Percentiles rank a stretch among this genome's conserved stretches.
Conservation (phyloP, 495 filamentous ascomycete genomes). For the Chaetomium cochliodes region DNA sequence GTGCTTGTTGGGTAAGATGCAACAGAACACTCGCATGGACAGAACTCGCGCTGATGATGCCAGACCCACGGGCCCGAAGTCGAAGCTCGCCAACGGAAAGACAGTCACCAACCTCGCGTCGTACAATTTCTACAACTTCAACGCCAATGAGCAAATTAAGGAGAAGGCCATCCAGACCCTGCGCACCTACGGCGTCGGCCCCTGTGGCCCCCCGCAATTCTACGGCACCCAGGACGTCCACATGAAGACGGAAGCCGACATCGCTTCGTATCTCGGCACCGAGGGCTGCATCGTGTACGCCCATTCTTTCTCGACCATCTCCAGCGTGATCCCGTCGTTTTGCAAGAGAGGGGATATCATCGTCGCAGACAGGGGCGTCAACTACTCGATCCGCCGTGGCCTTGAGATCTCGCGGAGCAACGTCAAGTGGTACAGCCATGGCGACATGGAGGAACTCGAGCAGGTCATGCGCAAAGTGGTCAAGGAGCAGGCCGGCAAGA, state of each 20-base stretch:
- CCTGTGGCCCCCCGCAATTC: conserved; percentile 94
- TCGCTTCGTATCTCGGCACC: conserved; percentile 82
- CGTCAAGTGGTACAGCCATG: conserved; percentile 92
- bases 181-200: conserved; percentile 91
- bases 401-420: conserved; percentile 88
- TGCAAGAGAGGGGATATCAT: conserved; percentile 97
- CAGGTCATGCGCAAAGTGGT: conserved; percentile 78
- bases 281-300: conserved; percentile 90
- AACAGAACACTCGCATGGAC: background rate
- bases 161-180: conserved; percentile 92
- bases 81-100: conserved; percentile 83
- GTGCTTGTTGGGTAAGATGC: conserved; percentile 75
- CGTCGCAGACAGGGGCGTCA: conserved; percentile 92
- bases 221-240: conserved; percentile 99
- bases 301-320: conserved; percentile 92
- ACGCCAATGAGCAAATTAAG: conserved; percentile 84
- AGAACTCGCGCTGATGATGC: background rate
- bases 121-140: conserved; percentile 96
- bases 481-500: conserved; percentile 83
- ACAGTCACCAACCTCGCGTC: conserved; percentile 90
- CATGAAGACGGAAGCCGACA: conserved; percentile 92
- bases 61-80: conserved; percentile 85
- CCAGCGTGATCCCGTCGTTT: conserved; percentile 91
- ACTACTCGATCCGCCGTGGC: conserved; percentile 90
- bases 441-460: conserved; percentile 92